These are phyloP conservation scores for Coemansia sp. DNA, from an alignment of 192 early-diverging fungal genomes.

Conservation along the genomic window DNA sequence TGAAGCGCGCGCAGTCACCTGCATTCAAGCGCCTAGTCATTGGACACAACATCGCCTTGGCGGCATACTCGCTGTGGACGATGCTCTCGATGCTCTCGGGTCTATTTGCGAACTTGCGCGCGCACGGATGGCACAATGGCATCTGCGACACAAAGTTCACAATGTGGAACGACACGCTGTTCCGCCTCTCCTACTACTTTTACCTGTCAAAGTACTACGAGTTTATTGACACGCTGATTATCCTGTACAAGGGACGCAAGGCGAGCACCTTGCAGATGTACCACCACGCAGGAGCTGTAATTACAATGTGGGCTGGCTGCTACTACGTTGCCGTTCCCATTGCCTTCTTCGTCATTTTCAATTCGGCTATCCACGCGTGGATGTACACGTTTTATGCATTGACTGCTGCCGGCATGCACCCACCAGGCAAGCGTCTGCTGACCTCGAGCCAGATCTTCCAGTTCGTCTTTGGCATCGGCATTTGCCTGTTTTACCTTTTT, in stretches of 20 bases:
- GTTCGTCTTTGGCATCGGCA: conserved; percentile 71
- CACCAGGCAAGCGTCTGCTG: conserved; percentile 76
- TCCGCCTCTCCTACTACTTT: conserved; percentile 78
- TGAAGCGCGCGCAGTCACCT: conserved; percentile 26
- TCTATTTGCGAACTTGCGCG: conserved; percentile 56
- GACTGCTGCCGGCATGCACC: conserved; percentile 68
- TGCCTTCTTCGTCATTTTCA: conserved; percentile 76
- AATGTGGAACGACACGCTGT: conserved; percentile 69
- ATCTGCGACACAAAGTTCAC: conserved; percentile 65
- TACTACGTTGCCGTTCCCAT: conserved; percentile 72
- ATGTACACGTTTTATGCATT: conserved; percentile 86
- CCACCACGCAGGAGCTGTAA: conserved; percentile 86
- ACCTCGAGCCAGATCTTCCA: conserved; percentile 85
- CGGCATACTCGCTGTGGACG: conserved; percentile 71
- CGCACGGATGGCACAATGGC: conserved; percentile 57
- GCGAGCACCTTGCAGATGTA: conserved; percentile 81
- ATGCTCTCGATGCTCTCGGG: conserved; percentile 61
- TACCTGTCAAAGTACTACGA: conserved; percentile 91
- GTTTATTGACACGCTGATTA: conserved; percentile 83
- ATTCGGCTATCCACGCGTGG: conserved; percentile 84
- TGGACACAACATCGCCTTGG: conserved; percentile 70
- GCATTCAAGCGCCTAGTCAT: conserved; percentile 75
- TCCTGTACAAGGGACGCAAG: conserved; percentile 69
- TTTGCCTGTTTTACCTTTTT: conserved; percentile 67
- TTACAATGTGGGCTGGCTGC: conserved; percentile 85